Evolutionary conservation across 192 early-diverging fungal genomes (phyloP).

Genomic region (Mortierella hygrophila): DNA sequence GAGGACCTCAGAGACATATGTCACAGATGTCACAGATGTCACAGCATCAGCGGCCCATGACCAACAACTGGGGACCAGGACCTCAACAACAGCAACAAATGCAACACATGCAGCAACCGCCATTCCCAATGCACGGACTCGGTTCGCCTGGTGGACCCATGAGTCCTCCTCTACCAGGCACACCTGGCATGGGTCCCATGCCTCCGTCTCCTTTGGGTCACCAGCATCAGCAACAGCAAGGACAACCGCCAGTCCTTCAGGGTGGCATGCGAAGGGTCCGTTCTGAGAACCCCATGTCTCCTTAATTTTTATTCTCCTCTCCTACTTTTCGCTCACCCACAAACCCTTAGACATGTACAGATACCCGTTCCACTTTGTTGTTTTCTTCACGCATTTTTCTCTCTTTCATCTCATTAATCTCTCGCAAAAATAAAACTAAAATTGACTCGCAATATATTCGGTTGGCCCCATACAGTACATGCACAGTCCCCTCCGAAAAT

Average conservation of each 20-base stretch:
- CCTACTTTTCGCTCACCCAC: not conserved
- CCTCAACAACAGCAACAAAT: slow-evolving; percentile 11
- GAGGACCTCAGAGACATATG: slow-evolving; percentile 20
- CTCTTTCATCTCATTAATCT: not conserved
- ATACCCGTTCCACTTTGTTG: not conserved
- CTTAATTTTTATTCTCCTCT: slow-evolving; percentile 1
- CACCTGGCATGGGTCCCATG: not conserved
- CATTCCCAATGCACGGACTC: slow-evolving; percentile 4
- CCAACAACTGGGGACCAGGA: slow-evolving; percentile 15
- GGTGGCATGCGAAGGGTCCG: slow-evolving; percentile 26
- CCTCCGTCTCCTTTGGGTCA: not conserved
- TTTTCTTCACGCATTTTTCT: not conserved
- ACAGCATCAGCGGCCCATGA: slow-evolving; percentile 15
- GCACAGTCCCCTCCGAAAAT: no score
- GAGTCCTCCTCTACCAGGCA: not conserved
- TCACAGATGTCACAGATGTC: slow-evolving; percentile 17
- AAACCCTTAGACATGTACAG: not conserved
- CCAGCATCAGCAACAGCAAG: not conserved
- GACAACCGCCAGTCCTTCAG: slow-evolving; percentile 2
- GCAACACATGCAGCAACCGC: not conserved
- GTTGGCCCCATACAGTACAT: no score
- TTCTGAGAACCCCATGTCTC: slow-evolving; percentile 18
- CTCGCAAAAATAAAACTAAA: no score
- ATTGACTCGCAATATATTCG: no score
- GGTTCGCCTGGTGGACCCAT: slow-evolving; percentile 7